Conservation (phyloP, 208 protist species). For the Acanthamoeba castellanii region DNA sequence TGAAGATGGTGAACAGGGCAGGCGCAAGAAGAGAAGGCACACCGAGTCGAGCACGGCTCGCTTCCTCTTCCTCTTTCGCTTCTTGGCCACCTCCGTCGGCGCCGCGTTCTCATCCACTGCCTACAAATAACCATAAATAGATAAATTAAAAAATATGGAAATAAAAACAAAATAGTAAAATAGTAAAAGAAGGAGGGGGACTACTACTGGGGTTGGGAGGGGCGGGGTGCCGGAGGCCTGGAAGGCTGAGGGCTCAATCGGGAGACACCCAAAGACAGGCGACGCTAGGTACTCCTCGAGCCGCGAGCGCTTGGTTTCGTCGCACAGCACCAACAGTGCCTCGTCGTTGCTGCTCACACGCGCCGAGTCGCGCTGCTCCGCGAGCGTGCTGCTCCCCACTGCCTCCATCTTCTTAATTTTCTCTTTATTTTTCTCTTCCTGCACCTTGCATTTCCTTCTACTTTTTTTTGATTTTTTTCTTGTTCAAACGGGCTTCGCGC, state of each 20-base stretch:
- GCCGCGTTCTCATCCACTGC: neutral
- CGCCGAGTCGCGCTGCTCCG: no score
- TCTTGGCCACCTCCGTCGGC: neutral
- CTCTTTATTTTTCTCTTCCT: neutral
- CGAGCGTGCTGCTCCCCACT: no score
- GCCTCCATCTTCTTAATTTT: neutral
- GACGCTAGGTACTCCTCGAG: neutral
- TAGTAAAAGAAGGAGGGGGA: neutral
- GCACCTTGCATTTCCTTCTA: neutral
- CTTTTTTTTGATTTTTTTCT: no score
- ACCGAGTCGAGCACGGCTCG: slow-evolving; percentile 10
- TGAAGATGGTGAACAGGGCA: neutral
- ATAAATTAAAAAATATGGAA: neutral
- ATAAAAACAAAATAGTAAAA: neutral
- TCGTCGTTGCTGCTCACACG: neutral
- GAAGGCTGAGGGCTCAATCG: neutral
- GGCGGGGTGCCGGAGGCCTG: neutral
- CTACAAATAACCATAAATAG: neutral
- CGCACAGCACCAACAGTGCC: neutral
- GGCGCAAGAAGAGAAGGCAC: neutral
- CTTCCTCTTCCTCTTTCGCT: neutral
- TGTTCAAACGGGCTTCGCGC: no score
- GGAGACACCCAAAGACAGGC: neutral
- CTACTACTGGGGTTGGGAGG: neutral
- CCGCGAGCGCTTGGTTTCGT: neutral